Conservation (phyloP, 257 asterid species). For the Primulina huaijiensis region DNA sequence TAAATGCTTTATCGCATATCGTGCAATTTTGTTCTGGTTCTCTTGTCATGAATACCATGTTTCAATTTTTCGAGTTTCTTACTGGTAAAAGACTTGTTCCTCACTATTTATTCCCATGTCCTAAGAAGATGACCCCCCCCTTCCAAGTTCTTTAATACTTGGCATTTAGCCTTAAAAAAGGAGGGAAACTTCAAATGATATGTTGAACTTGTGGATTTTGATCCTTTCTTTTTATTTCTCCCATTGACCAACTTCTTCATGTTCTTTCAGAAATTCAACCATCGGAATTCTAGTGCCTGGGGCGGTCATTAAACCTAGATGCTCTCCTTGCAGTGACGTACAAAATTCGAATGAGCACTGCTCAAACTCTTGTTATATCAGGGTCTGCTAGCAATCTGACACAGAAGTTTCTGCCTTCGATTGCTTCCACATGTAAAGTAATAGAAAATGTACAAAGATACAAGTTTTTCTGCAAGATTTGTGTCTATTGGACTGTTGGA, state of each 20-base stretch:
- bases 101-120: neutral
- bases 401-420: neutral
- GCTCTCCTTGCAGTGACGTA: neutral
- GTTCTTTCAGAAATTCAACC: constrained; percentile 25
- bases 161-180: neutral
- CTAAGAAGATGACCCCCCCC: too few relatives aligned
- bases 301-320: neutral
- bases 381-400: neutral
- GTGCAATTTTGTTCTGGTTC: neutral
- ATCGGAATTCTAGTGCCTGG: constrained; percentile 16
- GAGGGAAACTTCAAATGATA: neutral
- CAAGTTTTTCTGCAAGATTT: neutral
- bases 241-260: neutral
- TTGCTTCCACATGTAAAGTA: neutral
- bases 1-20: neutral
- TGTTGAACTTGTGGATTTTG: neutral
- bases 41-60: neutral
- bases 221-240: neutral
- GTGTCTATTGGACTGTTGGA: neutral
- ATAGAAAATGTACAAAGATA: neutral
- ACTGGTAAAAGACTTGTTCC: neutral
- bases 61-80: neutral
- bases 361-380: neutral
- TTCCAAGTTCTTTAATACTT: too few relatives aligned
- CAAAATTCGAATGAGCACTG: too few relatives aligned